Base-by-base conservation (phyloP, 169 alveolate genomes). In the Plasmodium sp. region DNA sequence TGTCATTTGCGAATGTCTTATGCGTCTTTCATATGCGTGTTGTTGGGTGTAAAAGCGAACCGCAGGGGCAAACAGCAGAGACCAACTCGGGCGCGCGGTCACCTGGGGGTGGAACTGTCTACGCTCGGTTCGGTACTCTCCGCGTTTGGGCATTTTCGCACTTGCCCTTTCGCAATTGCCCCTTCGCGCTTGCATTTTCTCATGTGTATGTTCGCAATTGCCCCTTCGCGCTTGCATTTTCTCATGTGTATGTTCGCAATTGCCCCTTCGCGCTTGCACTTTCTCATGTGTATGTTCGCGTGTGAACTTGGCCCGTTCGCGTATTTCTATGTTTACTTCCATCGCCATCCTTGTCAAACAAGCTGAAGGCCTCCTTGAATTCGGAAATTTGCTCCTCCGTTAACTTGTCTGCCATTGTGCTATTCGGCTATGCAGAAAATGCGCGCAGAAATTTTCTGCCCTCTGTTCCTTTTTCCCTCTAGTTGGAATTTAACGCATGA, bases 311-410 rank as follows among this genome's bases (percentile, higher is more conserved):
- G 58, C 58, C 5, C 62, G 22, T 27, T 48, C 2, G 75, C 39
- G 43, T 10, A 67, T 62, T 56, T 62, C 54, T 56, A 34, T 45
- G 88, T 94, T 58, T 83, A 96, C 98, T 99, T 34, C 99, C 99
- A 98, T 99, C 99, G 81, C 99, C 99, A 96, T 99, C 99, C 97
- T 99, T 99, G 96, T 99, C 99, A 98, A 99, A 99, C 84, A 99
- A 98, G 79, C 99, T 98, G 98, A 99, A 99, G 79, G 99, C 99
- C 98, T 99, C 99, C 97, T 99, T 99, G 98, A 99, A 99, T 97
- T 99, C 99, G 74, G 99, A 99, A 86, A 99, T 99, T 97, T 99
- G 99, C 97, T 99, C 99, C 95, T 99, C 99, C 48, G 99, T 98
- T 84, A 99, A 96, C 96, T 98, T 98, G 95, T 99, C 99, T 73